Base-by-base conservation (phyloP, 306 rosid genomes). In the barrel medic (Medicago truncatula) region DNA sequence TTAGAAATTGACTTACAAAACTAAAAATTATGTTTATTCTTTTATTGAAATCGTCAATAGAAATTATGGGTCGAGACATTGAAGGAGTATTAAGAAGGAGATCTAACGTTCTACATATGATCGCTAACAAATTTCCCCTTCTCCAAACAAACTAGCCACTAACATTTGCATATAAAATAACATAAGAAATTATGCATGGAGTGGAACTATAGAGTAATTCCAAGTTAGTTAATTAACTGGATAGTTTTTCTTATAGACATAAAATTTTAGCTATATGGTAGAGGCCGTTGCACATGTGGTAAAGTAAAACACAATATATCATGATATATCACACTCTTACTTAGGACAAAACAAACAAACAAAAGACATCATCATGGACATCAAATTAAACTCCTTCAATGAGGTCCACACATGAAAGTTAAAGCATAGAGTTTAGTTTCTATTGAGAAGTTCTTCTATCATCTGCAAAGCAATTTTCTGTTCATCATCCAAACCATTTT, bases 391-490 rank as follows among this genome's bases (percentile, higher is more conserved):
- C 36, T 61, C 62, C 36, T 75, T 40, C 38, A 7, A 9, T 39
- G 59, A 70, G 76, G 62, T 80, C 78, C 81, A 64, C 78, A 57
- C 57, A 25, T 76, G 82, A 72, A 76, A 69, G 20, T 63, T 57
- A 76, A 63, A 62, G 62, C 50, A 61, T 31, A 10, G 34, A 20
- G 57, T 50, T 15, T 50, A 50, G 18, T 83, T 89, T 76, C 83
- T 79, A 61, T 93, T 82, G 4, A 93, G 88, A 41, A 91, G 96
- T 72, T 93, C 98, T 79, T 93, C 98, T 11, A 93, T 88, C 98
- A 93, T 93, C 78, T 93, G 97, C 84, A 93, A 74, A 2, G 93
- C 89, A 54, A 81, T 62, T 77, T 58, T 84, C 60, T 89, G 87
- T 60, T 91, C 94, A 38, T 92, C 97, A 52, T 85, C 86, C 80